Evolutionary conservation across 2,329 filamentous ascomycete genomes (phyloP).

Genomic region (Coniochaeta sp.): DNA sequence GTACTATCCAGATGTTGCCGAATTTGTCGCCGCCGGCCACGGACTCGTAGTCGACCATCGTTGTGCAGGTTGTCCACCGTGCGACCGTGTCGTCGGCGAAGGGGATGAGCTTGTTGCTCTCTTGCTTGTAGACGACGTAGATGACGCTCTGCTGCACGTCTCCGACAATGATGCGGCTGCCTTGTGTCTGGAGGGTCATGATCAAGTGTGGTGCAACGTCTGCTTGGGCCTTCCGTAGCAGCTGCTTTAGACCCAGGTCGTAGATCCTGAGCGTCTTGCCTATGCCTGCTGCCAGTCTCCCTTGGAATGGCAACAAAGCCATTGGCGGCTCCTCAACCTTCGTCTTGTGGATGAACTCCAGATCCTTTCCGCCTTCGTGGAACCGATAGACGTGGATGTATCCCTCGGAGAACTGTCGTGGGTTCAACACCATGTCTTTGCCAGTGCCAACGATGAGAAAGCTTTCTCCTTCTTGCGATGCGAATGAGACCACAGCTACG

Average conservation of each 20-base stretch:
- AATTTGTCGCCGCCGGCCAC: conserved; percentile 95
- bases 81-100: conserved; percentile 87
- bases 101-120: conserved; percentile 84
- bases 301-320: conserved; percentile 90
- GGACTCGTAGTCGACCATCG: conserved; percentile 98
- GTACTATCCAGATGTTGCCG: conserved; percentile 88
- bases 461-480: conserved; percentile 78
- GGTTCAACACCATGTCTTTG: conserved; percentile 77
- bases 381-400: conserved; percentile 92
- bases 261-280: conserved; percentile 79
- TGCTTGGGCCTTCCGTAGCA: conserved; percentile 85
- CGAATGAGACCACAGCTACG: conserved; percentile 75
- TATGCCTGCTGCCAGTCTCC: conserved; percentile 77
- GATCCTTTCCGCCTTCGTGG: conserved; percentile 73
- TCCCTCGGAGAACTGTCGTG: conserved; percentile 67
- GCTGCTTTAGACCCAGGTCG: conserved; percentile 85
- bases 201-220: conserved; percentile 77
- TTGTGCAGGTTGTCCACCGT: conserved; percentile 82
- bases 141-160: conserved; percentile 90
- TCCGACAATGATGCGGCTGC: conserved; percentile 82
- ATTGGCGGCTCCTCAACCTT: conserved; percentile 83
- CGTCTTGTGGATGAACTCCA: conserved; percentile 96
- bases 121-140: conserved; percentile 87
- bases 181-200: conserved; percentile 80
- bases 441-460: conserved; percentile 94